Percentiles rank a stretch among this genome's conserved stretches.
These are phyloP conservation scores for Marchantia polymorpha DNA, from an alignment of 225 moss, liverwort and hornwort genomes.

Conservation along the genomic window DNA sequence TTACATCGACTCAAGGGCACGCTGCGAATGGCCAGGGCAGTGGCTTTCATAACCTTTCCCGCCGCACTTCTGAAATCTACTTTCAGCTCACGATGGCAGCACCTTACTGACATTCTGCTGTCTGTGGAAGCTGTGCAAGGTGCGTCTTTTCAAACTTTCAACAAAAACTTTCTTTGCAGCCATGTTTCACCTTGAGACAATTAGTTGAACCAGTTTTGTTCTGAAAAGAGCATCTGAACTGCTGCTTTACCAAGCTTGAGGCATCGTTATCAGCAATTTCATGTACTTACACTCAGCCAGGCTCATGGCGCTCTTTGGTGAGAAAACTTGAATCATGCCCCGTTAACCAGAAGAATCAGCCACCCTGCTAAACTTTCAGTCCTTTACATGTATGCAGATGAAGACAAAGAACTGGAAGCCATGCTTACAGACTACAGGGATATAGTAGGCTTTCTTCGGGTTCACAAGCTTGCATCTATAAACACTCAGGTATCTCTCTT, in stretches of 20 bases:
- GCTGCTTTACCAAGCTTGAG: no score
- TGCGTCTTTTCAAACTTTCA: slow-evolving; percentile 12
- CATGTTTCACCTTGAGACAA: no score
- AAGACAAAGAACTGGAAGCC: slow-evolving; percentile 81
- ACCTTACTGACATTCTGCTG: slow-evolving; percentile 77
- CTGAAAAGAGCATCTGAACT: no score
- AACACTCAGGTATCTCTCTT: slow-evolving; percentile 69
- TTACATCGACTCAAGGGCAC: slow-evolving; percentile 74
- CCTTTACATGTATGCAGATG: slow-evolving; percentile 49
- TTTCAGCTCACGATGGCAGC: slow-evolving; percentile 78
- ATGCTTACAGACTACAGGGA: slow-evolving; percentile 85
- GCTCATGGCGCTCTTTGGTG: no score
- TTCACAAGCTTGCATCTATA: slow-evolving; percentile 77
- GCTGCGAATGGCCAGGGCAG: slow-evolving; percentile 66
- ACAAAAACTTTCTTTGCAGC: no score
- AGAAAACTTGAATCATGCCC: no score
- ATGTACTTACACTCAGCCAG: no score
- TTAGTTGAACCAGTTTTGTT: no score
- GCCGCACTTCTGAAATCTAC: slow-evolving; percentile 66
- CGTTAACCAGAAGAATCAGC: neutral
- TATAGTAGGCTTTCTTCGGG: slow-evolving; percentile 84
- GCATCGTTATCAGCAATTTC: no score
- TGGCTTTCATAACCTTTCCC: slow-evolving; percentile 81
- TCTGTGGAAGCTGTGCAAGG: slow-evolving; percentile 81
- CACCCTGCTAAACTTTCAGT: neutral